Conservation (phyloP, 2,329 filamentous ascomycete species). For the Lachnellula willkommii region DNA sequence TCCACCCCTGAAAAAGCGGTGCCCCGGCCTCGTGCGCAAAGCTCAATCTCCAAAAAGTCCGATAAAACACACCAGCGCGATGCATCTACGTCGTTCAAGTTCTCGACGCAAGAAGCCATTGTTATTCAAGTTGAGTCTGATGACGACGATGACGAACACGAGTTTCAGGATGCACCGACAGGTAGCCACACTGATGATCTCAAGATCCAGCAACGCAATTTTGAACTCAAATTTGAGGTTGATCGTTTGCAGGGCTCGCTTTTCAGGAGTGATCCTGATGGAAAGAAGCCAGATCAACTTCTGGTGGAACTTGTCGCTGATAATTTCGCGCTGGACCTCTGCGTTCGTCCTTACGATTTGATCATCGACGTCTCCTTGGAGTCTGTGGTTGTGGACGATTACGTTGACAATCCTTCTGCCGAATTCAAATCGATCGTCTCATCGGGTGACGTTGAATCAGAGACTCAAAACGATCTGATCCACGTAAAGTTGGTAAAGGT, state of each 20-base stretch:
- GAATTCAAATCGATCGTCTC: conserved; percentile 99
- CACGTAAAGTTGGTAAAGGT: conserved; percentile 85
- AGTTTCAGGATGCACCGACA: conserved; percentile 62
- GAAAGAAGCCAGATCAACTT: conserved; percentile 68
- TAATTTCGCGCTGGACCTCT: conserved; percentile 80
- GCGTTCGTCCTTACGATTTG: conserved; percentile 86
- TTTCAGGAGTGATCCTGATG: conserved; percentile 77
- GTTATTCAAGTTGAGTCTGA: conserved; percentile 59
- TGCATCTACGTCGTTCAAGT: conserved; percentile 68
- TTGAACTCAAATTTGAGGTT: conserved; percentile 95
- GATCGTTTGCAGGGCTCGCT: conserved; percentile 90
- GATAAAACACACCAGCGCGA: conserved; percentile 47
- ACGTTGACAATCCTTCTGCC: conserved; percentile 78
- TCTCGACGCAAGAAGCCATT: conserved; percentile 67
- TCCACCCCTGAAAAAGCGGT: conserved; percentile 3
- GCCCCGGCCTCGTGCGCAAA: conserved; percentile 21
- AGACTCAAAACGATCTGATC: conserved; percentile 75
- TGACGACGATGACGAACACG: conserved; percentile 48
- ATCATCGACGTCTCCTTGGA: conserved; percentile 84
- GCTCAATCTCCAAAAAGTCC: conserved; percentile 32
- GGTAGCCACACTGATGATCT: conserved; percentile 51
- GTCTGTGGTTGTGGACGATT: conserved; percentile 85
- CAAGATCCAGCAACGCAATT: conserved; percentile 80
- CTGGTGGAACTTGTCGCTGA: conserved; percentile 90
- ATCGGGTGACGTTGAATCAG: conserved; percentile 67